Evolutionary conservation across 257 asterid species (phyloP).

Genomic region (Echium plantagineum): DNA sequence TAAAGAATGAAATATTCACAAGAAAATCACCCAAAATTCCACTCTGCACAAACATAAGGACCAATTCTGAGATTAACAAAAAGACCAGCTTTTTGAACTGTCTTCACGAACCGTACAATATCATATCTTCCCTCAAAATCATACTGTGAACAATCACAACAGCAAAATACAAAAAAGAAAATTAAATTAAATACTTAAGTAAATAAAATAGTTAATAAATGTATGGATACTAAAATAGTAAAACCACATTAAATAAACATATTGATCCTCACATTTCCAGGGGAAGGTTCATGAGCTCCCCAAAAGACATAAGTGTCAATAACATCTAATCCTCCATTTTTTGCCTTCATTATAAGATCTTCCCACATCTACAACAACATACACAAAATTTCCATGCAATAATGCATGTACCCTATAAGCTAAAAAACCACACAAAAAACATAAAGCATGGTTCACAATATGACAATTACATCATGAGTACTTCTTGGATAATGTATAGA

Average conservation of each 20-base stretch:
- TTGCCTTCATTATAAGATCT: conserved; percentile 50
- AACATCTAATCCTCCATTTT: conserved; percentile 57
- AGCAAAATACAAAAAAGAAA: neutral
- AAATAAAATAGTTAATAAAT: too few species aligned
- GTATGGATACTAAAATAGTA: neutral
- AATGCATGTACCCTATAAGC: neutral
- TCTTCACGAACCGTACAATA: conserved; percentile 51
- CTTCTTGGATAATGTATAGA: conserved; percentile 73
- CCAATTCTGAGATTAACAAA: conserved; percentile 52
- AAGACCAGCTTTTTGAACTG: conserved; percentile 44
- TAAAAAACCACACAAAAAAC: neutral
- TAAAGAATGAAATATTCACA: neutral
- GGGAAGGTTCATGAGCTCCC: conserved; percentile 64
- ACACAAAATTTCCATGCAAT: neutral
- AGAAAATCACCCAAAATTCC: conserved; percentile 57
- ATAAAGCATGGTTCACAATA: neutral
- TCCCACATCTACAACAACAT: conserved; percentile 57
- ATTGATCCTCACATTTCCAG: conserved; percentile 42
- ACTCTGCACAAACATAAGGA: conserved; percentile 72
- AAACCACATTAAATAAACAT: neutral
- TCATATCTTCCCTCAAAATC: conserved; percentile 58
- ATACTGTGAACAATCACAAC: conserved; percentile 27
- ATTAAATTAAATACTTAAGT: neutral
- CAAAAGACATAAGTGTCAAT: conserved; percentile 65
- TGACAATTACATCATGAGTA: conserved; percentile 46